Percentiles rank a stretch among this genome's conserved stretches.
phyloP scores from a whole-genome alignment of 495 filamentous ascomycete species.

The Immersiella caudata region DNA sequence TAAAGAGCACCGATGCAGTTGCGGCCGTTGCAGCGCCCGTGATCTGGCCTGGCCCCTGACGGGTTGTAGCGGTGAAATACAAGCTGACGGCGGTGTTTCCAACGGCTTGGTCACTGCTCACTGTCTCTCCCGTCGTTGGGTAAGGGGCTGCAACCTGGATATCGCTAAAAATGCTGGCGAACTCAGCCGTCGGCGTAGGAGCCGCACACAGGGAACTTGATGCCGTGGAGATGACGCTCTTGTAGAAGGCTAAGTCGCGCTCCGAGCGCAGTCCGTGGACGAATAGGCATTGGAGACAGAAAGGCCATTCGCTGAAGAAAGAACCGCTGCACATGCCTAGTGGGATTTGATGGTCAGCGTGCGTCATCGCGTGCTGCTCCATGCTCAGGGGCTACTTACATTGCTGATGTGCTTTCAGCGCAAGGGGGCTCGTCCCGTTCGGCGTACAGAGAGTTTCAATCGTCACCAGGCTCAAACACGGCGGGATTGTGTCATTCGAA shows the following conservation, averaged over 20 bases:
- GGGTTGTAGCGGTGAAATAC: conserved; percentile 39
- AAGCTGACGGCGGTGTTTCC: conserved; percentile 40
- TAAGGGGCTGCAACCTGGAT: conserved; percentile 19
- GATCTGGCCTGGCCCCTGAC: conserved; percentile 40
- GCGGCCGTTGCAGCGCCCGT: conserved; percentile 42
- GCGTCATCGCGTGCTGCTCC: background rate
- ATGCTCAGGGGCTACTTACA: conserved; percentile 23
- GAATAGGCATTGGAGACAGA: conserved; percentile 41
- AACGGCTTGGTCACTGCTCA: conserved; percentile 32
- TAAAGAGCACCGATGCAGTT: conserved; percentile 25
- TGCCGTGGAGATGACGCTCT: conserved; percentile 32
- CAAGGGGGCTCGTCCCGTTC: conserved; percentile 33
- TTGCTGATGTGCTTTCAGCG: conserved; percentile 41
- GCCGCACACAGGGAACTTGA: conserved; percentile 36
- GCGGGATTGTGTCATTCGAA: conserved; percentile 34
- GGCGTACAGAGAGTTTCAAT: conserved; percentile 36
- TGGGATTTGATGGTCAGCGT: background rate
- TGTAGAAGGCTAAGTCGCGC: conserved; percentile 34
- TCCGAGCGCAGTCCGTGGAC: conserved; percentile 40
- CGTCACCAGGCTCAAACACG: conserved; percentile 34
- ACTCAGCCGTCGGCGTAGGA: conserved; percentile 34
- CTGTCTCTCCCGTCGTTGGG: conserved; percentile 32
- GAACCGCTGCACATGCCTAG: conserved; percentile 44
- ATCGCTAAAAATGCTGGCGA: conserved; percentile 33
- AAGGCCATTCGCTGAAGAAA: conserved; percentile 44